A percentile compares a stretch with the other conserved stretches of the same genome.
These are phyloP conservation scores for Penicillium egyptiacum DNA, from an alignment of 495 filamentous ascomycete genomes.

Conservation along the genomic window DNA sequence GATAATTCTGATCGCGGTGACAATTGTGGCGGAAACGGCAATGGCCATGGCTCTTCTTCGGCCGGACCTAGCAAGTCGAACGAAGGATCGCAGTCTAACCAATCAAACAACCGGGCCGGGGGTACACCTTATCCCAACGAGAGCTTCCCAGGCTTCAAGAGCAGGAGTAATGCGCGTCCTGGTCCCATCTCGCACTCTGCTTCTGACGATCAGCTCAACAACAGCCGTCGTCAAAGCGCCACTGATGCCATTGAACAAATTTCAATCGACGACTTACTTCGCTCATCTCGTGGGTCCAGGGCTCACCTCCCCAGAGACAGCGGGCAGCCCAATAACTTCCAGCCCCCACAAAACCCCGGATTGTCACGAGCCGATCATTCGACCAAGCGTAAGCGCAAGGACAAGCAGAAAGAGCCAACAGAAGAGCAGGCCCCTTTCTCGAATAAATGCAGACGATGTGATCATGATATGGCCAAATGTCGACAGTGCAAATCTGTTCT, in stretches of 20 bases:
- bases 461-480: conserved; percentile 1
- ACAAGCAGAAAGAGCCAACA: neutral
- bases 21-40: neutral
- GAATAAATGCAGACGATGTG: neutral
- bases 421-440: neutral
- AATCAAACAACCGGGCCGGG: neutral
- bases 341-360: neutral
- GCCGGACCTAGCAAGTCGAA: neutral
- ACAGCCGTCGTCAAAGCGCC: neutral
- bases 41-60: neutral
- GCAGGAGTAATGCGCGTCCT: neutral
- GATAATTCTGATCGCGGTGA: neutral
- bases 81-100: neutral
- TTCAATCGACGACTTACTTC: neutral
- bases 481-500: neutral
- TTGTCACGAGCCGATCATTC: neutral
- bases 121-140: neutral
- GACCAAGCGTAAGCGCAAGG: neutral
- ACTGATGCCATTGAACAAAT: neutral
- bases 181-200: neutral
- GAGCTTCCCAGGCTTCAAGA: neutral
- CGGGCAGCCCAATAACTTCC: neutral
- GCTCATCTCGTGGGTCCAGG: neutral
- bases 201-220: neutral
- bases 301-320: neutral